phyloP scores from a whole-genome alignment of 176 grass and related monocot genomes.

The Ensete glaucum region DNA sequence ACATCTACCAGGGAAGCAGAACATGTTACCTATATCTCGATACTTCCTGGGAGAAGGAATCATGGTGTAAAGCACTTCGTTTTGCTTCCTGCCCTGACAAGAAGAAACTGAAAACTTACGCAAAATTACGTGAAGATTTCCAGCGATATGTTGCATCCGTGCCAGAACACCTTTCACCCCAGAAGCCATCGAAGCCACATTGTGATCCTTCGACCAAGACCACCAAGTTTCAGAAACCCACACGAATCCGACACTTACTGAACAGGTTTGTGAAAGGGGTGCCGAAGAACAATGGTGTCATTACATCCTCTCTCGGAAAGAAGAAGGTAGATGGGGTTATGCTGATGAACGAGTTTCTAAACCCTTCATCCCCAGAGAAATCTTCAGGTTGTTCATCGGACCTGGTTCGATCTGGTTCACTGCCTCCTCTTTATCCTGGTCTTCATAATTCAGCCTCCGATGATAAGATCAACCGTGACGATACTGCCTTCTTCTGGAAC shows the following conservation, averaged over 20 bases:
- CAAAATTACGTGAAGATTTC: conserved; percentile 47
- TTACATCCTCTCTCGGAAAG: conserved; percentile 14
- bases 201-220: conserved; percentile 33
- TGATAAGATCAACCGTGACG: conserved; percentile 36
- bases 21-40: conserved; percentile 60
- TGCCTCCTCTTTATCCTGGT: conserved; percentile 19
- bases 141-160: conserved; percentile 49
- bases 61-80: conserved; percentile 84
- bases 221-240: conserved; percentile 37
- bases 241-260: conserved; percentile 59
- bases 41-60: conserved; percentile 97
- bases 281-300: conserved; percentile 22
- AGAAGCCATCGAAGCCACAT: conserved; percentile 38
- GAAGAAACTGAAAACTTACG: conserved; percentile 35
- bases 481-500: conserved; percentile 71
- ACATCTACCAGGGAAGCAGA: conserved; percentile 71
- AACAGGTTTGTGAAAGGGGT: conserved; percentile 68
- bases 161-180: conserved; percentile 57
- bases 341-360: conserved; percentile 27
- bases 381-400: conserved; percentile 27
- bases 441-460: conserved; percentile 31
- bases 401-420: conserved; percentile 20
- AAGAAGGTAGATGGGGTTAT: conserved; percentile 35
- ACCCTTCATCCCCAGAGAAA: conserved; percentile 33
- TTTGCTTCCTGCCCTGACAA: conserved; percentile 55